Conservation (phyloP, 805 yeast species). For the Wickerhamiella brachini region DNA sequence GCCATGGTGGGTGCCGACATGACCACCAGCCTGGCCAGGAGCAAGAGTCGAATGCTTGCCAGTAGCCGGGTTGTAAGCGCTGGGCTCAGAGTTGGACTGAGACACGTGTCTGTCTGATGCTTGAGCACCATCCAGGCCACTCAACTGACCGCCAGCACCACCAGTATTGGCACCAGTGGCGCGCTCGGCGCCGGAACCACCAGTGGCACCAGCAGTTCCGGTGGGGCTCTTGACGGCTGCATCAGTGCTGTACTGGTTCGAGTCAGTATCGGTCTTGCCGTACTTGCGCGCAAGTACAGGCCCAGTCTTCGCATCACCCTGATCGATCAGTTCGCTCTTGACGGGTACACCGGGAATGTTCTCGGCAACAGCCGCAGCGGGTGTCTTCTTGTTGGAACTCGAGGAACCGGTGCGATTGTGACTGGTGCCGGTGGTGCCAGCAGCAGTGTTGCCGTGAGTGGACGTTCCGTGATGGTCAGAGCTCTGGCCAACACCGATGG, state of each 20-base stretch:
- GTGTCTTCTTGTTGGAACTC: not conserved
- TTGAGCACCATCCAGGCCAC: not conserved
- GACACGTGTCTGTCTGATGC: not conserved
- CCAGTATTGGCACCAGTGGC: not conserved
- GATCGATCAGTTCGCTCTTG: conserved; percentile 15
- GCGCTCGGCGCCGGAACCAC: not conserved
- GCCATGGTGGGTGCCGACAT: not conserved
- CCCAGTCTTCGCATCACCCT: conserved; percentile 17
- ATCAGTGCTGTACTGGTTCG: not conserved
- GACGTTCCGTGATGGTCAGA: conserved; percentile 8
- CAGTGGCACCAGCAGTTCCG: not conserved
- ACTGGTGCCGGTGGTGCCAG: not conserved
- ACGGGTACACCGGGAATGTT: conserved; percentile 16
- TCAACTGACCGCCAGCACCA: not conserved
- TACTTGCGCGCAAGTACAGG: conserved; percentile 11
- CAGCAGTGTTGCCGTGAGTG: conserved; percentile 3
- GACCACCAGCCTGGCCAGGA: not conserved
- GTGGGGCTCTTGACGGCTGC: not conserved
- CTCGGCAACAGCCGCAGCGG: not conserved
- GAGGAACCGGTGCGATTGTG: not conserved
- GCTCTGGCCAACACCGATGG: conserved; percentile 5
- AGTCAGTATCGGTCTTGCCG: not conserved
- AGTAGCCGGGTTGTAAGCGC: not conserved
- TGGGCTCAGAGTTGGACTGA: not conserved
- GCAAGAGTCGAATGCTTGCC: not conserved